Percentiles rank a stretch among this genome's conserved stretches.
Evolutionary conservation across 2,329 filamentous ascomycete species (phyloP).

Genomic region (Exutisphaerella laricina): DNA sequence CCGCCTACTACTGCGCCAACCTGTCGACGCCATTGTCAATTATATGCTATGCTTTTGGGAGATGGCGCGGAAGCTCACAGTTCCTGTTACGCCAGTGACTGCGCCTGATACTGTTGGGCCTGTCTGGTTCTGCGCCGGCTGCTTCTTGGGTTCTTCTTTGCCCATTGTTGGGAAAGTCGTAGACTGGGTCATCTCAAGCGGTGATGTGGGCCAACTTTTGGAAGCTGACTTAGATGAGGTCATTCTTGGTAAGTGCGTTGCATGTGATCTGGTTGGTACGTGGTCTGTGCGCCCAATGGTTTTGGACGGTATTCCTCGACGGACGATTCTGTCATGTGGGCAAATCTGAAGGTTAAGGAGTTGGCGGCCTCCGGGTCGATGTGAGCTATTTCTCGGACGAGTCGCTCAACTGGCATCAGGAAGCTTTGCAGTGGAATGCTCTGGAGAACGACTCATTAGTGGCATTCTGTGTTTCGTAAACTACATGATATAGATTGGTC

Average conservation of each 20-base stretch:
- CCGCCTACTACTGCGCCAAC: slow-evolving; percentile 9
- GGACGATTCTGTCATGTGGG: too few relatives aligned
- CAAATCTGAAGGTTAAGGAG: too few relatives aligned
- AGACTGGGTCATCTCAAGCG: too few relatives aligned
- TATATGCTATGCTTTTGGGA: neutral
- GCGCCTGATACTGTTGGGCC: neutral
- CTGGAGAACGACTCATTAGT: too few relatives aligned
- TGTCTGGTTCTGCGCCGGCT: neutral
- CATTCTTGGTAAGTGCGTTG: neutral
- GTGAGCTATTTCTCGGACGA: too few relatives aligned
- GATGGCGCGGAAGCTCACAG: neutral
- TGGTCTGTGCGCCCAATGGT: too few relatives aligned
- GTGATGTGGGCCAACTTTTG: neutral
- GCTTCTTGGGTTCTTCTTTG: neutral
- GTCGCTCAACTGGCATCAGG: too few relatives aligned
- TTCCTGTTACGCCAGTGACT: slow-evolving; percentile 8
- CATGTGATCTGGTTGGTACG: neutral
- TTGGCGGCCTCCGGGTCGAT: too few relatives aligned
- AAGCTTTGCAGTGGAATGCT: too few relatives aligned
- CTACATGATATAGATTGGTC: too few relatives aligned
- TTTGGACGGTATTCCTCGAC: too few relatives aligned
- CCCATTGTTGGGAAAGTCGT: neutral
- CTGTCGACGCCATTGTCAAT: neutral
- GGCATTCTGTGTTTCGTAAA: too few relatives aligned
- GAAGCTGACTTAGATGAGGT: neutral